These are phyloP conservation scores for Mycena galericulata DNA, from an alignment of 768 basidiomycete genomes.

Conservation along the genomic window DNA sequence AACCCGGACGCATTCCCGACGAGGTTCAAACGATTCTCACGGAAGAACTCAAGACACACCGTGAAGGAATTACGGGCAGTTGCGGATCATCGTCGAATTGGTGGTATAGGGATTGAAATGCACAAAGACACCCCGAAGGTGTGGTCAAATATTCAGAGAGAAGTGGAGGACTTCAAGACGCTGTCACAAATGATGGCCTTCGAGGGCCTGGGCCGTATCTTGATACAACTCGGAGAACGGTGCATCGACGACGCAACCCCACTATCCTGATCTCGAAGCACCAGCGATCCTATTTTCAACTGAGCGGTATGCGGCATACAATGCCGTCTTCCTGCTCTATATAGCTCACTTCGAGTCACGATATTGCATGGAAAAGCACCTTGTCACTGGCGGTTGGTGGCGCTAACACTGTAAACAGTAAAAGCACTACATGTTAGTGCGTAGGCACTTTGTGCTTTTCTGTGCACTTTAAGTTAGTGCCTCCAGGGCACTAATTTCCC, in stretches of 20 bases:
- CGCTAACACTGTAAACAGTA: too few relatives aligned
- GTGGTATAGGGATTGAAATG: constrained; percentile 40
- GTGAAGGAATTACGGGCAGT: constrained; percentile 3
- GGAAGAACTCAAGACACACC: constrained; percentile 5
- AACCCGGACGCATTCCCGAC: constrained; percentile 3
- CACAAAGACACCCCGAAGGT: constrained; percentile 44
- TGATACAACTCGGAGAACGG: constrained; percentile 26
- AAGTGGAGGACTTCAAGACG: constrained; percentile 42
- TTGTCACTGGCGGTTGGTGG: constrained; percentile 25
- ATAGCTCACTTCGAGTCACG: constrained; percentile 28
- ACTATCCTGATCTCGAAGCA: constrained; percentile 41
- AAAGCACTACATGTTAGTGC: too few relatives aligned
- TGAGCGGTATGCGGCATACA: constrained; percentile 44
- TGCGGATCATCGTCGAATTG: not conserved
- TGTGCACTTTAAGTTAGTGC: too few relatives aligned
- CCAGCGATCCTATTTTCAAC: constrained; percentile 45
- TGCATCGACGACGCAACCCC: constrained; percentile 42
- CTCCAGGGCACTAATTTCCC: too few relatives aligned
- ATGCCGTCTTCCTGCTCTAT: constrained; percentile 35
- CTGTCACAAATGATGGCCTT: constrained; percentile 46
- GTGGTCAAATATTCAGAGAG: constrained; percentile 37
- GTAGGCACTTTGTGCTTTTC: too few relatives aligned
- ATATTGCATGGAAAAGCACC: constrained; percentile 28
- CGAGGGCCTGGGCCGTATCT: constrained; percentile 37
- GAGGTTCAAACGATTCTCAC: constrained; percentile 7